Evolutionary conservation across 2,329 filamentous ascomycete genomes (phyloP).

Genomic region (Aspergillus udagawae): DNA sequence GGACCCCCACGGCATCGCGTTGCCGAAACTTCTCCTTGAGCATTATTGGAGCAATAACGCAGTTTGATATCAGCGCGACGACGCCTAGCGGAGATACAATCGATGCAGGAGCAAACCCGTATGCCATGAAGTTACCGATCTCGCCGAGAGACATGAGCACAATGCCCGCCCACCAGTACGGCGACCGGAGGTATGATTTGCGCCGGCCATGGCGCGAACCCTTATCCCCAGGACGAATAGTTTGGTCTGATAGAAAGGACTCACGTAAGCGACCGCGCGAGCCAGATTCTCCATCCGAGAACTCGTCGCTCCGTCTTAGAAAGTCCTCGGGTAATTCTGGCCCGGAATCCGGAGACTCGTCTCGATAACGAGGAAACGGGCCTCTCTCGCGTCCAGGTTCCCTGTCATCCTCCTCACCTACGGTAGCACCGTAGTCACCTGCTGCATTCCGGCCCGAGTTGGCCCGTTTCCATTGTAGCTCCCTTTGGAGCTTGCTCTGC

Average conservation of each 20-base stretch:
- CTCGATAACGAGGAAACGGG: constrained; percentile 13
- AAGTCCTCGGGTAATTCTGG: constrained; percentile 33
- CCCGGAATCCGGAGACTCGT: constrained; percentile 18
- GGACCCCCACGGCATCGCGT: constrained; percentile 81
- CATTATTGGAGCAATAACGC: constrained; percentile 89
- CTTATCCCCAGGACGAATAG: constrained; percentile 36
- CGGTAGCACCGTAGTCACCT: constrained; percentile 45
- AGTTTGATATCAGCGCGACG: constrained; percentile 95
- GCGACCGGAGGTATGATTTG: constrained; percentile 78
- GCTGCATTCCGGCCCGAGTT: constrained; percentile 12
- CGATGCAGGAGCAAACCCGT: constrained; percentile 94
- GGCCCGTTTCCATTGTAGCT: constrained; percentile 50
- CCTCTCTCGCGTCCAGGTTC: constrained; percentile 9
- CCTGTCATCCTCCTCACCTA: constrained; percentile 8
- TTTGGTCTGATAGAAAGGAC: constrained; percentile 39
- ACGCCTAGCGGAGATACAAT: constrained; percentile 96
- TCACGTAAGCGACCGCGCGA: constrained; percentile 23
- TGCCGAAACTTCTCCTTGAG: constrained; percentile 84
- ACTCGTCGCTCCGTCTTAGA: constrained; percentile 14
- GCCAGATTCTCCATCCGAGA: constrained; percentile 42
- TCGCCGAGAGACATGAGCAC: constrained; percentile 90
- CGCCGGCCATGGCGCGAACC: constrained; percentile 43
- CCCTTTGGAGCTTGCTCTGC: constrained; percentile 53
- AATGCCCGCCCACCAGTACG: constrained; percentile 95
- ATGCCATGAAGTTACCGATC: constrained; percentile 93